These are phyloP conservation scores for Hygrophoropsis aurantiaca DNA, from an alignment of 768 basidiomycete genomes.

Conservation along the genomic window DNA sequence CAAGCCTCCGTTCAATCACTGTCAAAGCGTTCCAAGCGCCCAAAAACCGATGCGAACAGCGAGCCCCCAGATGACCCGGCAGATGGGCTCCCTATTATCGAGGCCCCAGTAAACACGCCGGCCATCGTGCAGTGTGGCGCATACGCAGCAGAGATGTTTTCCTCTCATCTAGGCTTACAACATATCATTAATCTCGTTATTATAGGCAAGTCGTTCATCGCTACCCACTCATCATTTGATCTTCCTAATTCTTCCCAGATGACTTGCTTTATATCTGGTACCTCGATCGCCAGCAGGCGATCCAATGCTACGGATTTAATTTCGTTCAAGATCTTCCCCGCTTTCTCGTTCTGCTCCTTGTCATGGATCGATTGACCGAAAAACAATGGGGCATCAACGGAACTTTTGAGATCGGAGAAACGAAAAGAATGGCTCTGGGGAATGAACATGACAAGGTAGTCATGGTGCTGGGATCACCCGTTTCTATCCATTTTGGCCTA, in stretches of 20 bases:
- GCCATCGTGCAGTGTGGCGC: no score
- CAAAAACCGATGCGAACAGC: no score
- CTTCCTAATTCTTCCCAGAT: not conserved
- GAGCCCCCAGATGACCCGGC: no score
- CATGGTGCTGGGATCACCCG: not conserved
- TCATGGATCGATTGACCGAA: not conserved
- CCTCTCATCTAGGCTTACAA: not conserved
- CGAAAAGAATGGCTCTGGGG: no score
- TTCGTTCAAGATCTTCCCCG: conserved; percentile 2
- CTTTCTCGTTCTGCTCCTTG: conserved; percentile 1
- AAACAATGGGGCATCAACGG: not conserved
- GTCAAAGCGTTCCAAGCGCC: no score
- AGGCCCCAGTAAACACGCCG: no score
- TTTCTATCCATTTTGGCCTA: not conserved
- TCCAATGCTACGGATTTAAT: conserved; percentile 3
- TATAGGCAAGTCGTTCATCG: not conserved
- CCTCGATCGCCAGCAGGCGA: not conserved
- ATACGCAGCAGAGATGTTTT: conserved; percentile 2
- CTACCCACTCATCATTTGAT: no score
- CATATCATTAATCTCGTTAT: conserved; percentile 1
- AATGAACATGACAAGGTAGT: not conserved
- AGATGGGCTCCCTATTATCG: no score
- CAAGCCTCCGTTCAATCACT: no score
- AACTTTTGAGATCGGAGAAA: not conserved
- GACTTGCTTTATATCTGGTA: not conserved